phyloP scores from a whole-genome alignment of 441 rosid species.

The Populus hybrid region DNA sequence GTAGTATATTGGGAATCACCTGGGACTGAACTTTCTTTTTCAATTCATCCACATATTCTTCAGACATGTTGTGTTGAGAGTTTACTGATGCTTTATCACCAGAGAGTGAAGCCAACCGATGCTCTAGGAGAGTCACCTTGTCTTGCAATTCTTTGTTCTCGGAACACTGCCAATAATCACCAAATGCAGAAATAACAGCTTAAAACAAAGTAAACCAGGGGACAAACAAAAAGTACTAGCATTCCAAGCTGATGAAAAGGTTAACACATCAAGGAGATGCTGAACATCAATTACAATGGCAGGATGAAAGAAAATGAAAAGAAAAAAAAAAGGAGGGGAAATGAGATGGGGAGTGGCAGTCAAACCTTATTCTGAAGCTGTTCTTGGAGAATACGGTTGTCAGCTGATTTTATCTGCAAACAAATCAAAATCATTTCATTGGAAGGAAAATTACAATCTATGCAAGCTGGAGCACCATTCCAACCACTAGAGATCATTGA shows the following conservation, averaged over 20 bases:
- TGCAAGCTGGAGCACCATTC: neutral
- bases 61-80: conserved; percentile 40
- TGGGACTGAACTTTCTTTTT: conserved; percentile 74
- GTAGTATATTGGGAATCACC: conserved; percentile 35
- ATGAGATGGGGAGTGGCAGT: neutral
- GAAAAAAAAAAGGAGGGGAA: neutral
- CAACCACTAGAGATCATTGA: neutral
- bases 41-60: conserved; percentile 57
- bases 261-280: neutral
- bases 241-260: neutral
- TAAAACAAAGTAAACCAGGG: neutral
- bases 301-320: neutral
- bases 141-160: conserved; percentile 82
- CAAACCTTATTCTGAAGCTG: conserved; percentile 84
- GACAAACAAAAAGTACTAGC: conserved; percentile 2
- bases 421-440: conserved; percentile 22
- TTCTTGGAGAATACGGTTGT: conserved; percentile 92
- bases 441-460: neutral
- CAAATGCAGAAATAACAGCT: conserved; percentile 12
- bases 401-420: conserved; percentile 87
- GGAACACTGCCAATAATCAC: conserved; percentile 48
- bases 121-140: conserved; percentile 64
- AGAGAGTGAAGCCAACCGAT: conserved; percentile 44
- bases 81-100: conserved; percentile 38
- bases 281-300: neutral